phyloP scores from a whole-genome alignment of 202 grass and related monocot genomes.

The Tripidium arundinaceum region DNA sequence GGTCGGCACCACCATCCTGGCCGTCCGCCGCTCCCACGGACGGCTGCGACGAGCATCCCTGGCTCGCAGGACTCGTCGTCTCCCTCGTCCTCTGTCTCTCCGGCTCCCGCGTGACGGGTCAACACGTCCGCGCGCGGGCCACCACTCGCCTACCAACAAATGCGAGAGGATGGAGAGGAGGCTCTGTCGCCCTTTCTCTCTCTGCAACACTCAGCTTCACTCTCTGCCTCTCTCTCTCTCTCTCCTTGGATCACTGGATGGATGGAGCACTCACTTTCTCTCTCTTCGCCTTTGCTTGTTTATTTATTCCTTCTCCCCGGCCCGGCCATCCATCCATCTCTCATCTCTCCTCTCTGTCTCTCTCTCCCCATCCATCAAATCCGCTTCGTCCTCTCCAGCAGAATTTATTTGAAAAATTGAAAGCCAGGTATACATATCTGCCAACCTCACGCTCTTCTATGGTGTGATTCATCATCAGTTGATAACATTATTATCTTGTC shows the following conservation, averaged over 20 bases:
- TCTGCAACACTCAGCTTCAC: too few species aligned
- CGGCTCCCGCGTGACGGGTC: too few species aligned
- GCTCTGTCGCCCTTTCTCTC: background rate
- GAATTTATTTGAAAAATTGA: background rate
- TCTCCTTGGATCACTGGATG: too few species aligned
- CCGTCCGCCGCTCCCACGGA: constrained; percentile 22
- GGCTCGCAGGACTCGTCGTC: too few species aligned
- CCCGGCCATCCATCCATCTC: background rate
- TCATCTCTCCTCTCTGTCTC: too few species aligned
- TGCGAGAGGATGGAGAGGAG: background rate
- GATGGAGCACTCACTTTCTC: too few species aligned
- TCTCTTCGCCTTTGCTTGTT: too few species aligned
- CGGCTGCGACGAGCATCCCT: background rate
- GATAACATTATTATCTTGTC: background rate
- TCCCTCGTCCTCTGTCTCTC: too few species aligned
- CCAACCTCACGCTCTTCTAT: background rate
- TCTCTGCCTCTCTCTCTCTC: too few species aligned
- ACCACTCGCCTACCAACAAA: constrained; percentile 10
- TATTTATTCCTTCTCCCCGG: background rate
- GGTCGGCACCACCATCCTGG: constrained; percentile 53
- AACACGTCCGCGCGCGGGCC: background rate
- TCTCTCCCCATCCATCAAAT: background rate
- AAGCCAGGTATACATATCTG: too few species aligned
- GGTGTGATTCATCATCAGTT: background rate
- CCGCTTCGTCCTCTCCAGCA: background rate